phyloP scores from a whole-genome alignment of 345 rosid genomes.

The Hevea brasiliensis region DNA sequence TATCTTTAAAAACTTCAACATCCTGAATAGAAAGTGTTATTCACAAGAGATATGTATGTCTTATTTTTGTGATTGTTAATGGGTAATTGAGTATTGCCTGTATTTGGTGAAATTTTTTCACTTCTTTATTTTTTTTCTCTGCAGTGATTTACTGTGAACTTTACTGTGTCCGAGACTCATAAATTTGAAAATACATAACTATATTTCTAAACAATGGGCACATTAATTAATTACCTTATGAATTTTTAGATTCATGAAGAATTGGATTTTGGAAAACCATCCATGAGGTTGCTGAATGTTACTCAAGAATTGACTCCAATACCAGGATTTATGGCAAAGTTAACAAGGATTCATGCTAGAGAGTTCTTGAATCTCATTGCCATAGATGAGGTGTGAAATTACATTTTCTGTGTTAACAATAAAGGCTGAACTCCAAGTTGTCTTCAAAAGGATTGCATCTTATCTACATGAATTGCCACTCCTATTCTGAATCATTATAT shows the following conservation, averaged over 20 bases:
- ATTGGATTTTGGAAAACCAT: constrained; percentile 84
- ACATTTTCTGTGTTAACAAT: neutral
- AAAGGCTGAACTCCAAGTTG: no score
- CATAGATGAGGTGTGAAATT: constrained; percentile 73
- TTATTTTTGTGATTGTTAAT: neutral
- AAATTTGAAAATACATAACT: neutral
- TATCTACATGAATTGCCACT: no score
- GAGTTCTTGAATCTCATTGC: constrained; percentile 91
- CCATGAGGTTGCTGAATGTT: constrained; percentile 76
- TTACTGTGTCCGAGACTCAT: neutral
- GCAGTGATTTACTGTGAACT: neutral
- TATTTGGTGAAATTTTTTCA: no score
- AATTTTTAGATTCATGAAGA: constrained; percentile 76
- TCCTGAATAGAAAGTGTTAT: neutral
- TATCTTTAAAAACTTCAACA: neutral
- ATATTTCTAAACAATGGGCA: constrained; percentile 5
- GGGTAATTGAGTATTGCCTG: neutral
- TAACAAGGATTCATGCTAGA: constrained; percentile 66
- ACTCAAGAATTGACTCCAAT: constrained; percentile 92
- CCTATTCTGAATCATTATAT: no score
- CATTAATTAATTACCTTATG: constrained; percentile 2
- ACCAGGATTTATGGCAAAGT: constrained; percentile 77
- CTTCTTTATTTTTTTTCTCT: neutral
- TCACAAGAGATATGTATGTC: neutral
- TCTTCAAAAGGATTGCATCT: constrained; percentile 6